Conservation (phyloP, 148 eudicot species). For the Heliamphora exappendiculata region DNA sequence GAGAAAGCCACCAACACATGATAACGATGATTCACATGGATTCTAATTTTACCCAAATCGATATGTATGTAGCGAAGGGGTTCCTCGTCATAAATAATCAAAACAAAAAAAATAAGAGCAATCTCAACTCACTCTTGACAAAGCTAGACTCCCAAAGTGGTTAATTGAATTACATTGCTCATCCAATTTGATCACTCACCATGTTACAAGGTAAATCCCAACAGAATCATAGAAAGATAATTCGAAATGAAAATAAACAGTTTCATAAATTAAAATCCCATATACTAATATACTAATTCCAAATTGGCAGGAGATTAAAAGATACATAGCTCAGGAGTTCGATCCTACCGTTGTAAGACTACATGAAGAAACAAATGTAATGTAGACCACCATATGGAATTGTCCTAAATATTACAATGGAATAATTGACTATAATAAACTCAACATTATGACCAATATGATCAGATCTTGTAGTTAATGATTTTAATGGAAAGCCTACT, state of each 20-base stretch:
- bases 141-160: background rate
- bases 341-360: background rate
- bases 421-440: background rate
- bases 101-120: no score
- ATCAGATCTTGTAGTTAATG: background rate
- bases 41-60: no score
- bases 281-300: background rate
- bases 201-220: background rate
- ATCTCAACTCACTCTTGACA: background rate
- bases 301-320: background rate
- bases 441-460: background rate
- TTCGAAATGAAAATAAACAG: background rate
- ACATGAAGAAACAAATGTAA: background rate
- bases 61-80: no score
- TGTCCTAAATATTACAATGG: background rate
- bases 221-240: background rate
- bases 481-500: background rate
- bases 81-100: no score
- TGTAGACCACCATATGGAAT: background rate
- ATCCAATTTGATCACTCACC: background rate
- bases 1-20: no score
- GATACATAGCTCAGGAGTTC: background rate
- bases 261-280: conserved; percentile 1
- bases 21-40: no score
- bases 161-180: background rate